Conservation (phyloP, 371 early-diverging fungal species). For the Haplosporangium sp. region DNA sequence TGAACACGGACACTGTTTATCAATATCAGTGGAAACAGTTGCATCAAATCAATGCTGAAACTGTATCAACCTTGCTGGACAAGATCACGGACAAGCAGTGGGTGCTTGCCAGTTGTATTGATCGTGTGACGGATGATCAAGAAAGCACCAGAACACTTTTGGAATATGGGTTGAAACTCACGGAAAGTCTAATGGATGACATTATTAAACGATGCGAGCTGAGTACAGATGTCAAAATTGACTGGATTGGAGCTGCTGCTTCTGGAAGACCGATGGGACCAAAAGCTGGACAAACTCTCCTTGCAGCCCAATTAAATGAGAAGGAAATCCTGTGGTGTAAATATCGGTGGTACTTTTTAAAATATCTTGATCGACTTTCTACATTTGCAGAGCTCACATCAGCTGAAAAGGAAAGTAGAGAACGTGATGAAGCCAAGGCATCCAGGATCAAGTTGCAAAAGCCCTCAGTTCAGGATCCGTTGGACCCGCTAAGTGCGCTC, state of each 20-base stretch:
- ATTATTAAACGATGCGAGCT: slow-evolving; percentile 57
- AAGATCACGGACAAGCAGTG: slow-evolving; percentile 73
- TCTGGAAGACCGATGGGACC: slow-evolving; percentile 29
- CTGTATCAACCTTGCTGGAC: slow-evolving; percentile 63
- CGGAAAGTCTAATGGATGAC: slow-evolving; percentile 60
- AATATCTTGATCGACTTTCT: slow-evolving; percentile 75
- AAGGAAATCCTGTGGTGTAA: slow-evolving; percentile 58
- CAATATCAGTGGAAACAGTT: slow-evolving; percentile 72
- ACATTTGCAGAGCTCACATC: slow-evolving; percentile 68
- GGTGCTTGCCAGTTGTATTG: slow-evolving; percentile 67
- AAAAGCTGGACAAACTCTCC: slow-evolving; percentile 13
- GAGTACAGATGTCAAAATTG: slow-evolving; percentile 21
- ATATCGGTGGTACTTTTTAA: slow-evolving; percentile 66
- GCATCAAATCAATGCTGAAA: slow-evolving; percentile 50
- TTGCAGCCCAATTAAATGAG: slow-evolving; percentile 36
- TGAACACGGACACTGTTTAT: slow-evolving; percentile 72
- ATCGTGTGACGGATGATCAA: slow-evolving; percentile 38
- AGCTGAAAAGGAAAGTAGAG: slow-evolving; percentile 28
- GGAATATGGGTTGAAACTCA: slow-evolving; percentile 65
- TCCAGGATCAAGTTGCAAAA: background rate
- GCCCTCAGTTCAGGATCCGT: slow-evolving; percentile 10
- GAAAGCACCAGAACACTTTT: slow-evolving; percentile 62
- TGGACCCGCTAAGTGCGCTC: slow-evolving; percentile 29
- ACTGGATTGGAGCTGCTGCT: slow-evolving; percentile 40
- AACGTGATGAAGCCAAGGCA: slow-evolving; percentile 29